Conservation (phyloP, 257 asterid species). For the Lavandula angustifolia region DNA sequence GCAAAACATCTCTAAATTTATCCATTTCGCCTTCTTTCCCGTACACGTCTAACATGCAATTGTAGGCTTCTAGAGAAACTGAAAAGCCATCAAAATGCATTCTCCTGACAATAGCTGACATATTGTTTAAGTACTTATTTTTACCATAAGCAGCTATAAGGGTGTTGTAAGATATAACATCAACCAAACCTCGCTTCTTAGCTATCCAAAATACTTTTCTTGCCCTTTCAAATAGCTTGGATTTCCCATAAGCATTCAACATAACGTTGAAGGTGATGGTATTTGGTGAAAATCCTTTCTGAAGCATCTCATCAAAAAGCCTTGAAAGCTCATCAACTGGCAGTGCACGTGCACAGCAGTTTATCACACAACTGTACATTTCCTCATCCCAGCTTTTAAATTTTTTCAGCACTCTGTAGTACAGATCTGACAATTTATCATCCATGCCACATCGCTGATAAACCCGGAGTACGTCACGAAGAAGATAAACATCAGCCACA, state of each 20-base stretch:
- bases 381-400: constrained; percentile 76
- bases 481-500: constrained; percentile 79
- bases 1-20: constrained; percentile 65
- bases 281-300: constrained; percentile 65
- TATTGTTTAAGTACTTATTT: constrained; percentile 63
- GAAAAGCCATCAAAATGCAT: constrained; percentile 88
- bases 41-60: constrained; percentile 87
- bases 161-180: constrained; percentile 81
- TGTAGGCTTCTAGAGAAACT: constrained; percentile 86
- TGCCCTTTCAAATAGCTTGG: constrained; percentile 70
- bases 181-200: constrained; percentile 63
- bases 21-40: constrained; percentile 95
- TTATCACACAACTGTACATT: constrained; percentile 87
- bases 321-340: constrained; percentile 89
- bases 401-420: constrained; percentile 62
- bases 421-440: constrained; percentile 61
- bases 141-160: constrained; percentile 85
- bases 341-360: constrained; percentile 81
- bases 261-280: constrained; percentile 72
- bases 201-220: constrained; percentile 68
- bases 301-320: constrained; percentile 83
- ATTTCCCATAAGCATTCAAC: constrained; percentile 78
- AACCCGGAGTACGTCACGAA: constrained; percentile 81
- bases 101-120: constrained; percentile 61
- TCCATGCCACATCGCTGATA: constrained; percentile 66